Base-by-base conservation (phyloP, 139 green algal genomes). In the Asterochloris erici region DNA sequence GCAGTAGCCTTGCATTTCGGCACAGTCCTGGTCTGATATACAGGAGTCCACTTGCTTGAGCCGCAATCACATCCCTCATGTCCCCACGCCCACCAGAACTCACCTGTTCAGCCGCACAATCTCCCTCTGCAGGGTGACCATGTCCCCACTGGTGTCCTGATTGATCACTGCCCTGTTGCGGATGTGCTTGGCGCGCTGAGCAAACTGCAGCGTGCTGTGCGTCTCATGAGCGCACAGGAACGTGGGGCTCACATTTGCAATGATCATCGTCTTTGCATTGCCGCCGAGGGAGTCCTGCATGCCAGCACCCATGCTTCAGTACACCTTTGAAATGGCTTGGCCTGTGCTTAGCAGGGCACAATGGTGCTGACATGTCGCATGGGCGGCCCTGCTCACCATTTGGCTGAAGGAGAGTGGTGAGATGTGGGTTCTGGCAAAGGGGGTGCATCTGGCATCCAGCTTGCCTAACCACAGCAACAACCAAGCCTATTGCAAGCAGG, bases 251-350 rank as follows among this genome's bases (percentile, higher is more conserved):
- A 98, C 91, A 81, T 95, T 96, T 63, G 96, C 95, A 21, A 98
- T 92, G 84, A 98, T 95, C 17, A 93, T 89, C 4, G 95, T 98
- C 87, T 98, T 98, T 38, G 96, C 91, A 78, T 98, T 99, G 71
- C 96, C 96, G 17, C 95, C 95, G 24, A 98, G 86, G 0, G 92
- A 96, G 47, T 98, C 94, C 91, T 97, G 89, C 75, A 38, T 12
- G 71, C 38, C 27, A 82, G 12, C 76, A 54, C 27, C 61, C 10
- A n/a, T n/a, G 85, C 15, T 93, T 97, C 87, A 98, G 95, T 14
- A 81, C 73, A 23, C 85, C 28, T 83, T 81, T 91, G 68, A 74
- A 81, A 27, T 75, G 71, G 12, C 87, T 86, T 13, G 95, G 92
- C 69, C 84, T 92, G 28, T 98, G 90, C 81, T 94, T 96, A 64